These are phyloP conservation scores for Hylodesmum podocarpum DNA, from an alignment of 306 rosid genomes.

Conservation along the genomic window DNA sequence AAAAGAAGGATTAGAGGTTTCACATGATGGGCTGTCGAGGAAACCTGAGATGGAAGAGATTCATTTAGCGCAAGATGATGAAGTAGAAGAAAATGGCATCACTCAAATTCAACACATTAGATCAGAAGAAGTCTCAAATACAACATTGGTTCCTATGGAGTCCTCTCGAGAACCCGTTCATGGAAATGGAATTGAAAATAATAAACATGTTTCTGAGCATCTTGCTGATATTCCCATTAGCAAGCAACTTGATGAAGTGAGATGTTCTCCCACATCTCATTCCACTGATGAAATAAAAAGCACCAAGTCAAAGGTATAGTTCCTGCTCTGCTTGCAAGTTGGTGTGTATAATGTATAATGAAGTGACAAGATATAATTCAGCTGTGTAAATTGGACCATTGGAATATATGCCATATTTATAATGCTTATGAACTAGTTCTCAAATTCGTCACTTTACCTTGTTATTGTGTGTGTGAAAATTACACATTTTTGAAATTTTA, in stretches of 20 bases:
- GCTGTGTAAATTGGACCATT: not conserved
- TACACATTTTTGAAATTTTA: not conserved
- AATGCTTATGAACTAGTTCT: not conserved
- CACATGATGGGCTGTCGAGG: conserved; percentile 32
- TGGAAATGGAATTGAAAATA: conserved; percentile 23
- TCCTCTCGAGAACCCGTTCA: conserved; percentile 34
- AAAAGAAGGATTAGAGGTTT: conserved; percentile 58
- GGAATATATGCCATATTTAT: not conserved
- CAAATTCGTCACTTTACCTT: not conserved
- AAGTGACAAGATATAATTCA: not conserved
- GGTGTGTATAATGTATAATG: conserved; percentile 1
- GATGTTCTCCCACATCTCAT: conserved; percentile 19
- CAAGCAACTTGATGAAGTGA: conserved; percentile 32
- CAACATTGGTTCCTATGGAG: conserved; percentile 28
- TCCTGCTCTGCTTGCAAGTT: conserved; percentile 1
- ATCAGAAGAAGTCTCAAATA: conserved; percentile 26
- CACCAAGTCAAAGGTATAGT: conserved; percentile 46
- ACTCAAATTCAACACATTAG: conserved; percentile 33
- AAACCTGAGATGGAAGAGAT: conserved; percentile 42
- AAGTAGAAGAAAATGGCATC: conserved; percentile 31
- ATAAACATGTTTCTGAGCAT: conserved; percentile 20
- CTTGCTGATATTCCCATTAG: conserved; percentile 6
- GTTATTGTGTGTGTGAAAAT: not conserved
- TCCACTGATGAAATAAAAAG: conserved; percentile 27
- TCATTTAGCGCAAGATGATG: conserved; percentile 7